These are phyloP conservation scores for Pseudozyma pruni DNA, from an alignment of 1,284 basidiomycete species.

Conservation along the genomic window DNA sequence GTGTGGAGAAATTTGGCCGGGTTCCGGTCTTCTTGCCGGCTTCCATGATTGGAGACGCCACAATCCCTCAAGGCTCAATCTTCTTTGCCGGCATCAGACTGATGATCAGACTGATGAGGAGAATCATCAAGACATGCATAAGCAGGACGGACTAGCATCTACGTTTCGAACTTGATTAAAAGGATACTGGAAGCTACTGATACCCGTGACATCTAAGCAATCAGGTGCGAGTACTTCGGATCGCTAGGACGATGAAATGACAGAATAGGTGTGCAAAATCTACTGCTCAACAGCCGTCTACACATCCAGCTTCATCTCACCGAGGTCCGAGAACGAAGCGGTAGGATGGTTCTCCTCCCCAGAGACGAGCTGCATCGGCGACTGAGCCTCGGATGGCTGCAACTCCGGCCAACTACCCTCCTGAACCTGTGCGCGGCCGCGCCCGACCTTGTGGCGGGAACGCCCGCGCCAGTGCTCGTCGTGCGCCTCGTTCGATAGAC, in stretches of 20 bases:
- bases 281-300: too few relatives aligned
- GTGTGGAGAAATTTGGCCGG: slow-evolving; percentile 8
- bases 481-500: slow-evolving; percentile 16
- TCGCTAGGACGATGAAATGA: too few relatives aligned
- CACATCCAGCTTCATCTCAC: slow-evolving; percentile 48
- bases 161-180: slow-evolving; percentile 1
- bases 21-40: too few relatives aligned
- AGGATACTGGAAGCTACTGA: too few relatives aligned
- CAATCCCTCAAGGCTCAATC: too few relatives aligned
- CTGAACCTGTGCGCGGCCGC: slow-evolving; percentile 16
- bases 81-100: too few relatives aligned
- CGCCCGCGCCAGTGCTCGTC: slow-evolving; percentile 45
- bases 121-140: too few relatives aligned
- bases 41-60: too few relatives aligned
- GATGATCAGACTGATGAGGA: too few relatives aligned
- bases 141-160: not conserved
- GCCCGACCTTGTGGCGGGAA: slow-evolving; percentile 28
- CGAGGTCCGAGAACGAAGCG: slow-evolving; percentile 31
- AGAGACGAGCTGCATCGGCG: slow-evolving; percentile 40
- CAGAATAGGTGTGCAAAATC: too few relatives aligned
- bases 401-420: slow-evolving; percentile 46
- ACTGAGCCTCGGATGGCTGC: slow-evolving; percentile 35
- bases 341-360: slow-evolving; percentile 10
- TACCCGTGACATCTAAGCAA: too few relatives aligned
- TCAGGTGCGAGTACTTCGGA: too few relatives aligned